phyloP scores from a whole-genome alignment of 768 basidiomycete genomes.

The Polyporus arcularius region DNA sequence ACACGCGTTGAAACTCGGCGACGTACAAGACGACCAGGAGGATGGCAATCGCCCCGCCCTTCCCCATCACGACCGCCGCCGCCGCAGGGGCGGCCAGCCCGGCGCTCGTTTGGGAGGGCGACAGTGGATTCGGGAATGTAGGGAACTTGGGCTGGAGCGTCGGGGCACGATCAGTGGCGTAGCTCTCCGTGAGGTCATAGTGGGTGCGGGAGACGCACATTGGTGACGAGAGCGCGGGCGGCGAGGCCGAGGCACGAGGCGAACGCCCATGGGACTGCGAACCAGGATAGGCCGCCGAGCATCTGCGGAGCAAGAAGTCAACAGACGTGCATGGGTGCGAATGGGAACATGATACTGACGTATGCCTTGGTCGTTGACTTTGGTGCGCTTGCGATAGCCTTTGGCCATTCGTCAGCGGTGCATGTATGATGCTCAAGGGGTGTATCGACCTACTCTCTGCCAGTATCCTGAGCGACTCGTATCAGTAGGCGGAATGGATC shows the following conservation, averaged over 20 bases:
- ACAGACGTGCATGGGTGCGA: background rate
- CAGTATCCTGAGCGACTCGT: conserved; percentile 43
- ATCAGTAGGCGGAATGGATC: background rate
- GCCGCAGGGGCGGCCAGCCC: conserved; percentile 40
- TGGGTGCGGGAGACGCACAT: conserved; percentile 26
- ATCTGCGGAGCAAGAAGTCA: conserved; percentile 34
- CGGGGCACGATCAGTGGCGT: background rate
- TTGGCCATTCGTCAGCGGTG: background rate
- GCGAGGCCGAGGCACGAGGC: conserved; percentile 44
- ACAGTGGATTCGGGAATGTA: conserved; percentile 41
- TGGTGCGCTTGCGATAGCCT: conserved; percentile 55
- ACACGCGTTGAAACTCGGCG: background rate
- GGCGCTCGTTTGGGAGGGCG: conserved; percentile 39
- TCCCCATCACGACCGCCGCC: conserved; percentile 37
- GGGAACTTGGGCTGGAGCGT: conserved; percentile 48
- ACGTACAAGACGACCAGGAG: conserved; percentile 35
- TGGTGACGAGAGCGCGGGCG: conserved; percentile 31
- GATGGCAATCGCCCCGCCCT: conserved; percentile 38
- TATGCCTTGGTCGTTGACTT: conserved; percentile 53
- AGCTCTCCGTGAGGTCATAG: background rate
- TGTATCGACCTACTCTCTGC: conserved; percentile 42
- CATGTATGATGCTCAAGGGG: conserved; percentile 3
- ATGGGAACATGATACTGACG: conserved; percentile 28
- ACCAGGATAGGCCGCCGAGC: conserved; percentile 60
- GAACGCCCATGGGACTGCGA: conserved; percentile 45